Evolutionary conservation across 2,329 filamentous ascomycete species (phyloP).

Genomic region (Cryphonectria japonica): DNA sequence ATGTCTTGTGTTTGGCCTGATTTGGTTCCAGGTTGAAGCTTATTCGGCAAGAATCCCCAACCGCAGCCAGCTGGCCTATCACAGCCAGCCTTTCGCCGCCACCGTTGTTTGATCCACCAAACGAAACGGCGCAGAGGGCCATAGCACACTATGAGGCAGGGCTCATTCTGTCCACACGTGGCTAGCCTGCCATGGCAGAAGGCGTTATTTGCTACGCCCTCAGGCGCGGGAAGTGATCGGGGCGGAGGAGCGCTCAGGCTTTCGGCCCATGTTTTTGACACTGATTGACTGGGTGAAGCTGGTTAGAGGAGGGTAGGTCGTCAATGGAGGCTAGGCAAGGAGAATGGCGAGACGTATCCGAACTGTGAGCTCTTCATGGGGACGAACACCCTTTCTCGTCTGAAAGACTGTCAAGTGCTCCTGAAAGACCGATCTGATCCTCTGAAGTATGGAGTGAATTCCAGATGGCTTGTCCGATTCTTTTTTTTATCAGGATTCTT

Average conservation of each 20-base stretch:
- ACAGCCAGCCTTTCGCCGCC: background rate
- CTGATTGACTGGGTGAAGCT: background rate
- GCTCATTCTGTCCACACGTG: background rate
- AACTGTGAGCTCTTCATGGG: background rate
- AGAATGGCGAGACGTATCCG: background rate
- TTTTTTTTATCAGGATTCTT: background rate
- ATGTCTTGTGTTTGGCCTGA: constrained; percentile 27
- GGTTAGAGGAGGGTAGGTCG: background rate
- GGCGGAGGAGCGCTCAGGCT: background rate
- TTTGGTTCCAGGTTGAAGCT: constrained; percentile 10
- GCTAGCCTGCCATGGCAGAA: background rate
- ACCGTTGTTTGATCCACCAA: constrained; percentile 3
- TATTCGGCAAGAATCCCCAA: background rate
- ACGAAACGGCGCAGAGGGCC: background rate
- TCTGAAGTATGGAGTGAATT: background rate
- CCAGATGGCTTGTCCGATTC: background rate
- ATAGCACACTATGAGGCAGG: background rate
- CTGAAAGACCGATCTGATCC: background rate
- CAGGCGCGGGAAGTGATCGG: background rate
- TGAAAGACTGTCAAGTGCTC: constrained; percentile 1
- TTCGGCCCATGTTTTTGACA: constrained; percentile 1
- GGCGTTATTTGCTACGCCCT: background rate
- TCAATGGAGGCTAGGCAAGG: background rate
- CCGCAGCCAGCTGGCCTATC: background rate
- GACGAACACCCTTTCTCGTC: background rate